Conservation (phyloP, 192 early-diverging fungal genomes). For the Backusella parvicylindrica region DNA sequence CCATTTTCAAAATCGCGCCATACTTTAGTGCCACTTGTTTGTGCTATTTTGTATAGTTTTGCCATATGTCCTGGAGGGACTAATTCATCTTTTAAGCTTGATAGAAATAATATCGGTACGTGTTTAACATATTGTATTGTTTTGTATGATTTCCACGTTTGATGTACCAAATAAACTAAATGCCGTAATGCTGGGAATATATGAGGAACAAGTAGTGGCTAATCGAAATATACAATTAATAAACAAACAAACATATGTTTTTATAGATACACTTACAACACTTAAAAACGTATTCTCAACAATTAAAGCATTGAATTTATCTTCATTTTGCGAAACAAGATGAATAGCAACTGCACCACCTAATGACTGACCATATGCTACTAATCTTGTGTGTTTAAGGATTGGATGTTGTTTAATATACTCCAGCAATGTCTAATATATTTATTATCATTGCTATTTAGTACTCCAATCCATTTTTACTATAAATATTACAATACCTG, state of each 20-base stretch:
- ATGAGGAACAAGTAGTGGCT: slow-evolving; percentile 84
- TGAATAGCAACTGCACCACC: slow-evolving; percentile 95
- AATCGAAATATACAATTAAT: not conserved
- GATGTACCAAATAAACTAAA: slow-evolving; percentile 77
- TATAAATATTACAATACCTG: slow-evolving; percentile 45
- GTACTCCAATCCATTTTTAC: not conserved
- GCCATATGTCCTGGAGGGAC: slow-evolving; percentile 88
- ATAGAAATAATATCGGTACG: slow-evolving; percentile 80
- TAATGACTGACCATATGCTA: slow-evolving; percentile 93
- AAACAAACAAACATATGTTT: not conserved
- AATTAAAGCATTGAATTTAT: slow-evolving; percentile 75
- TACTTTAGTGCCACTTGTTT: slow-evolving; percentile 36
- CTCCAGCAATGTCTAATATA: slow-evolving; percentile 71
- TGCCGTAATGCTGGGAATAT: slow-evolving; percentile 72
- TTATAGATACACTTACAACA: slow-evolving; percentile 49
- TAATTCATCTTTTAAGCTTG: slow-evolving; percentile 82
- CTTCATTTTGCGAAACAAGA: slow-evolving; percentile 73
- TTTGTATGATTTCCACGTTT: slow-evolving; percentile 84
- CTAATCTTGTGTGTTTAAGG: slow-evolving; percentile 70
- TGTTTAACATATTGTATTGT: slow-evolving; percentile 61
- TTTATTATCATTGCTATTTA: not conserved
- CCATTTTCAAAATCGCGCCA: slow-evolving; percentile 78
- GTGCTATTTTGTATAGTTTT: slow-evolving; percentile 62
- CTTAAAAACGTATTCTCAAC: slow-evolving; percentile 95
- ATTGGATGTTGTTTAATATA: slow-evolving; percentile 76